Percentiles rank a stretch among this genome's conserved stretches.
Conservation (phyloP, 2,329 filamentous ascomycete genomes). For the Cladorrhinum sp. region DNA sequence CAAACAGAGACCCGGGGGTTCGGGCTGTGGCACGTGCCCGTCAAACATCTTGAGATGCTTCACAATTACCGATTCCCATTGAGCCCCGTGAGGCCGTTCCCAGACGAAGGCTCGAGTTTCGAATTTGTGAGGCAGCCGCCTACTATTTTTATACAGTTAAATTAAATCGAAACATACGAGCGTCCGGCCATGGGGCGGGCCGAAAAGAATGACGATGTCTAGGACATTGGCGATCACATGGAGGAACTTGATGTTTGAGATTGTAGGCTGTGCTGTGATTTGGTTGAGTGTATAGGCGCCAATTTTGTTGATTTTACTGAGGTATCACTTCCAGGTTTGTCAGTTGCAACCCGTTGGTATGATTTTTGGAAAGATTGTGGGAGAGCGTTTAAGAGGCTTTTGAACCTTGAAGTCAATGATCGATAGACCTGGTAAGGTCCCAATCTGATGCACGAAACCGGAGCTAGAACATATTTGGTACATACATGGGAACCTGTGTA, state of each 20-base stretch:
- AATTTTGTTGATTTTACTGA: too few relatives aligned
- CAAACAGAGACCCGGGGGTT: background rate
- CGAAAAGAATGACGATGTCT: background rate
- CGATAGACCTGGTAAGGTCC: too few relatives aligned
- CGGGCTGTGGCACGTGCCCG: background rate
- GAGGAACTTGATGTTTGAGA: background rate
- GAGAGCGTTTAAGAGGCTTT: too few relatives aligned
- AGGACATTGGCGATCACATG: background rate
- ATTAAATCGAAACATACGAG: background rate
- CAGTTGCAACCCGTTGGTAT: too few relatives aligned
- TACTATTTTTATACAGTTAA: background rate
- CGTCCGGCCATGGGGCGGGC: background rate
- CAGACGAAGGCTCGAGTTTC: too few relatives aligned
- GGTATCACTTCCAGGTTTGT: too few relatives aligned
- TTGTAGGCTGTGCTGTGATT: background rate
- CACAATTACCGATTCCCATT: background rate
- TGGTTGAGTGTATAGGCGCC: too few relatives aligned
- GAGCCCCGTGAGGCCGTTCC: background rate
- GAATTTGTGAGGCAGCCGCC: background rate
- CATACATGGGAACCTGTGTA: too few relatives aligned
- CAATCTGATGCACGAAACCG: too few relatives aligned
- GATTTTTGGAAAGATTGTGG: too few relatives aligned
- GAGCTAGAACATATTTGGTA: too few relatives aligned
- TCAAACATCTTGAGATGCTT: background rate
- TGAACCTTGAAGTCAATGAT: too few relatives aligned